phyloP scores from a whole-genome alignment of 192 early-diverging fungal species.

The Linnemannia elongata region DNA sequence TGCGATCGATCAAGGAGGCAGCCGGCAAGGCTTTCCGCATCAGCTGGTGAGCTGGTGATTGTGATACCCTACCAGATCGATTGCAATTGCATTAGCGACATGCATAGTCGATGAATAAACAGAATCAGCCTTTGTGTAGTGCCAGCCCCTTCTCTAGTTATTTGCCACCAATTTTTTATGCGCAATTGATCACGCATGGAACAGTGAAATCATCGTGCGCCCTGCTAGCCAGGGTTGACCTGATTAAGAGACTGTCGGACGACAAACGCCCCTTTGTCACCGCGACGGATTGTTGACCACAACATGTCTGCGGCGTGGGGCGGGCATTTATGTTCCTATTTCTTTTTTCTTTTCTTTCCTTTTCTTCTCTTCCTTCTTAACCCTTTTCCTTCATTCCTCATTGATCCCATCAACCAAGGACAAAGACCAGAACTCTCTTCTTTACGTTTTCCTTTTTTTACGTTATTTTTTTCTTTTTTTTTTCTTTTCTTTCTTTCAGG shows the following conservation, averaged over 20 bases:
- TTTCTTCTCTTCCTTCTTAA: conserved; percentile 4
- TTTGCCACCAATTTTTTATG: too few relatives aligned
- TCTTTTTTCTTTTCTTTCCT: background rate
- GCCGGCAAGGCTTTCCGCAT: conserved; percentile 2
- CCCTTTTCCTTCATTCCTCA: conserved; percentile 30
- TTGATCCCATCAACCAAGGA: conserved; percentile 6
- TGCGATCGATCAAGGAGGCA: conserved; percentile 48
- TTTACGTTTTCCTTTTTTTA: conserved; percentile 12
- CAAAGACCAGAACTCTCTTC: conserved; percentile 11
- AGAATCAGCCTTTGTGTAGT: too few relatives aligned
- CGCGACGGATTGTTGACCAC: too few relatives aligned
- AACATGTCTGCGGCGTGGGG: conserved; percentile 5
- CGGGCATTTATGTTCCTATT: background rate
- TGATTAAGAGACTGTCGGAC: too few relatives aligned
- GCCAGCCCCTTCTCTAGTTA: too few relatives aligned
- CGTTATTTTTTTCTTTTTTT: conserved; percentile 13
- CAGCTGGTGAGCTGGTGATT: background rate
- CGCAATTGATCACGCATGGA: too few relatives aligned
- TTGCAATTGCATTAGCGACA: too few relatives aligned
- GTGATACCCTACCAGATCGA: too few relatives aligned
- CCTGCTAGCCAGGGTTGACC: too few relatives aligned
- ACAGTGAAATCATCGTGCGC: too few relatives aligned
- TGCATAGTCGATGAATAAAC: too few relatives aligned
- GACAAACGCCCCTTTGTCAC: too few relatives aligned
- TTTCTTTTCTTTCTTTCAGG: conserved; percentile 13